A percentile compares a stretch with the other conserved stretches of the same genome.
These are phyloP conservation scores for Neopestalotiopsis clavispora DNA, from an alignment of 2,329 filamentous ascomycete species.

Conservation along the genomic window DNA sequence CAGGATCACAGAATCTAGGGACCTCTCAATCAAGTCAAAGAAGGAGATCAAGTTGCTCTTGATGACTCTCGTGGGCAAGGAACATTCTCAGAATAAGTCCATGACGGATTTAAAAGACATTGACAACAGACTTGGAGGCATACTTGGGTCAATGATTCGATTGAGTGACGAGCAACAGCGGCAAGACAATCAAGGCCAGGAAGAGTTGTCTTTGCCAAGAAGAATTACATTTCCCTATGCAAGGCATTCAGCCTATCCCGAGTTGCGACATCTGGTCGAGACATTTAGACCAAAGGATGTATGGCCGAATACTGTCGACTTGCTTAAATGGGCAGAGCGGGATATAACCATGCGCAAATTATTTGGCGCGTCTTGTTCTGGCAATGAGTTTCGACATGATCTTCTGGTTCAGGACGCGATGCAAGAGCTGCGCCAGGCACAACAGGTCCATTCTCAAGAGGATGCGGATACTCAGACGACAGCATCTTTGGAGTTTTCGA, in stretches of 20 bases:
- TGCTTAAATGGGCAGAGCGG: conserved; percentile 64
- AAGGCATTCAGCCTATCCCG: conserved; percentile 83
- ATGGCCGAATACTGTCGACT: conserved; percentile 79
- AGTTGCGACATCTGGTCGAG: conserved; percentile 73
- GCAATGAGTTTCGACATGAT: conserved; percentile 68
- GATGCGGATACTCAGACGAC: background rate
- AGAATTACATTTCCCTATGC: conserved; percentile 79
- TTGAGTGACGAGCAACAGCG: background rate
- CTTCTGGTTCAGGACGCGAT: conserved; percentile 51
- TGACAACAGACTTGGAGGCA: conserved; percentile 30
- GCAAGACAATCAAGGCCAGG: conserved; percentile 12
- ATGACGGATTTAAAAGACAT: conserved; percentile 34
- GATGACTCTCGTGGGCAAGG: conserved; percentile 23
- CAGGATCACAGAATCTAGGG: conserved; percentile 27
- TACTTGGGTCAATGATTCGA: conserved; percentile 30
- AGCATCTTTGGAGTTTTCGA: background rate
- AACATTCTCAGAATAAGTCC: conserved; percentile 40
- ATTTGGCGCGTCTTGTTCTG: conserved; percentile 74
- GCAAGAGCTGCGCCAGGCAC: conserved; percentile 23
- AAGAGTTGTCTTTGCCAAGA: conserved; percentile 38
- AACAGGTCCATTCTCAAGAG: background rate
- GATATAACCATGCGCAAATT: conserved; percentile 67
- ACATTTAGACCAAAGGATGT: conserved; percentile 76
- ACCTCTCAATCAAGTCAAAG: conserved; percentile 25
- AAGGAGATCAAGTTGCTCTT: conserved; percentile 29